Percentiles rank a stretch among this genome's conserved stretches.
These are phyloP conservation scores for Chaetomiaceae sp. DNA, from an alignment of 2,329 filamentous ascomycete species.

Conservation along the genomic window DNA sequence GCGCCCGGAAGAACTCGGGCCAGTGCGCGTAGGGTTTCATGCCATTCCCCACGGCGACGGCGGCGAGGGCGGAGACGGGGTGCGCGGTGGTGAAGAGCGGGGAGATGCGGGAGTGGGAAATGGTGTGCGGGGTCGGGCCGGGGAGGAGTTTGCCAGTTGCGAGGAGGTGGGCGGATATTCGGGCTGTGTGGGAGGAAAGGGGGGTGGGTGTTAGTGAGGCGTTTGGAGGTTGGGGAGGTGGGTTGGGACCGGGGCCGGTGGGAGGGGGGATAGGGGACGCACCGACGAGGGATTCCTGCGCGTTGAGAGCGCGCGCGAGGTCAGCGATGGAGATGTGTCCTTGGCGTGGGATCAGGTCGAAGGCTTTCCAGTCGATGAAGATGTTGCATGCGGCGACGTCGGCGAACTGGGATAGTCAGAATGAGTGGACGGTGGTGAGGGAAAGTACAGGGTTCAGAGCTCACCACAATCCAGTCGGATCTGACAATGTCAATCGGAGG, in stretches of 20 bases:
- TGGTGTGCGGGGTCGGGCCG: conserved; percentile 7
- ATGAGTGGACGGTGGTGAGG: background rate
- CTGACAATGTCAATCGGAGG: conserved; percentile 18
- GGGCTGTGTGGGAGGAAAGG: conserved; percentile 10
- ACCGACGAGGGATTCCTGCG: conserved; percentile 23
- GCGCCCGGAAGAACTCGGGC: conserved; percentile 22
- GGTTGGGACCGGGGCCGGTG: background rate
- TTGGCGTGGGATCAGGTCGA: conserved; percentile 24
- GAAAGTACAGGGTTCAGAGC: background rate
- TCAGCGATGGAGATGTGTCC: conserved; percentile 22
- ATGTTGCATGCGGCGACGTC: conserved; percentile 20
- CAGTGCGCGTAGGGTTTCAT: conserved; percentile 24
- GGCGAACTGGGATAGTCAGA: conserved; percentile 10
- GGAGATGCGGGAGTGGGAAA: conserved; percentile 21
- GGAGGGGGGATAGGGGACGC: background rate
- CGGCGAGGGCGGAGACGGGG: conserved; percentile 14
- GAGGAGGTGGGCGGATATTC: conserved; percentile 20
- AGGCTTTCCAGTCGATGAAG: conserved; percentile 26
- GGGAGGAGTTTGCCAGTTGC: conserved; percentile 18
- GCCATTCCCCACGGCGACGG: conserved; percentile 24
- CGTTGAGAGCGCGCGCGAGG: conserved; percentile 20
- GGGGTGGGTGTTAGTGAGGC: background rate
- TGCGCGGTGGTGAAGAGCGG: conserved; percentile 17
- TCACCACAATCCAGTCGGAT: conserved; percentile 19
- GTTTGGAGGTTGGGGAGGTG: background rate